Evolutionary conservation across 768 basidiomycete species (phyloP).

Genomic region (Trametes punicea): DNA sequence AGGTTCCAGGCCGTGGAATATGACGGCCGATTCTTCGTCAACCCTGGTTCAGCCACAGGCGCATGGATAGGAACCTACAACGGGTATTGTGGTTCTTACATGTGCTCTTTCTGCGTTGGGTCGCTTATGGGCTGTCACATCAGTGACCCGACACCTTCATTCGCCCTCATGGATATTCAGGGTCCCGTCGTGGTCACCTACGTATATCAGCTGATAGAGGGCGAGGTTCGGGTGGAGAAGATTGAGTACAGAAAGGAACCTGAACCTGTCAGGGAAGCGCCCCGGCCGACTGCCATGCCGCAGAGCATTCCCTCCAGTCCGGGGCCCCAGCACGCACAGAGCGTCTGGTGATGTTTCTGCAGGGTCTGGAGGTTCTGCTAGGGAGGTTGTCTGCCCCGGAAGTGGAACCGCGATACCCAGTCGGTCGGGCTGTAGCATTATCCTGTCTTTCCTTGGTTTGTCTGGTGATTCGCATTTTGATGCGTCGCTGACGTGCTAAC

Average conservation of each 20-base stretch:
- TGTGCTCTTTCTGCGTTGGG: not conserved
- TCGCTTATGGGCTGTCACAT: not conserved
- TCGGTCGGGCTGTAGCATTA: constrained; percentile 8
- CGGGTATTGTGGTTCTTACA: constrained; percentile 43
- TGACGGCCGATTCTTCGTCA: constrained; percentile 90
- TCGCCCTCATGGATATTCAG: constrained; percentile 97
- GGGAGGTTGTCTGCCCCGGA: not conserved
- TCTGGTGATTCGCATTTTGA: not conserved
- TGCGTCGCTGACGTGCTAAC: not conserved
- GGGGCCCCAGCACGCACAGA: constrained; percentile 27
- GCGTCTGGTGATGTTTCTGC: constrained; percentile 31
- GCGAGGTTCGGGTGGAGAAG: constrained; percentile 91
- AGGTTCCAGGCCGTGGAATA: constrained; percentile 95
- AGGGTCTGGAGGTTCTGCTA: too few species aligned
- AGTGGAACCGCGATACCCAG: not conserved
- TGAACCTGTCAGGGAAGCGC: constrained; percentile 36
- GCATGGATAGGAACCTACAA: constrained; percentile 83
- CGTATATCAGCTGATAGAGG: constrained; percentile 92
- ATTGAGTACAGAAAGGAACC: constrained; percentile 76
- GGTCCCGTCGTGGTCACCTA: constrained; percentile 96
- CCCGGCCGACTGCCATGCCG: constrained; percentile 45
- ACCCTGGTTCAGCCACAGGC: constrained; percentile 93
- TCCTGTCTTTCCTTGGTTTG: not conserved
- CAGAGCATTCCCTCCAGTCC: constrained; percentile 50
- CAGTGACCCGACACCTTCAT: constrained; percentile 88